These are phyloP conservation scores for Salix exigua DNA, from an alignment of 345 rosid species.

Conservation along the genomic window DNA sequence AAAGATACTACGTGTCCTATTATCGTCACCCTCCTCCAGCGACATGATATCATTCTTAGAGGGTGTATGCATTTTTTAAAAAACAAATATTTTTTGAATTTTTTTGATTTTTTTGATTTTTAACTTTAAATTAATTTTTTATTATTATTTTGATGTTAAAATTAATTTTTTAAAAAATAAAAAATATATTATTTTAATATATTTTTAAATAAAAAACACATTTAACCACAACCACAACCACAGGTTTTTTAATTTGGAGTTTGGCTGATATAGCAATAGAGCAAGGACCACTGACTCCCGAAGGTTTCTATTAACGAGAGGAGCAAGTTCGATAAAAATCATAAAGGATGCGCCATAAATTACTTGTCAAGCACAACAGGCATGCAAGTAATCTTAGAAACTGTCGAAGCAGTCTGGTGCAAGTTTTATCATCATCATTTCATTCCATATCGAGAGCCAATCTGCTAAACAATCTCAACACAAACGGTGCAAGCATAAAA, in stretches of 20 bases:
- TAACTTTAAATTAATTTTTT: too few relatives aligned
- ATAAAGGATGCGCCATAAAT: neutral
- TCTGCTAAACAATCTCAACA: neutral
- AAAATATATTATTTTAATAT: too few relatives aligned
- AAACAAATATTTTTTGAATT: too few relatives aligned
- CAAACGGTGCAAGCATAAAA: neutral
- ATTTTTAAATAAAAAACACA: too few relatives aligned
- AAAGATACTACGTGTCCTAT: neutral
- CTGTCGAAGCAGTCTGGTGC: neutral
- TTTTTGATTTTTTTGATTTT: too few relatives aligned
- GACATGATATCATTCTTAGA: slow-evolving; percentile 5
- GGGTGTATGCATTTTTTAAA: too few relatives aligned
- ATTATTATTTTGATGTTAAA: too few relatives aligned
- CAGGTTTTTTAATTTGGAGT: neutral
- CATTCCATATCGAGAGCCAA: neutral
- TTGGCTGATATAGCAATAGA: neutral
- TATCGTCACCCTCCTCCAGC: neutral
- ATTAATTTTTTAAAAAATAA: too few relatives aligned
- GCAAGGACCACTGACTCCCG: neutral
- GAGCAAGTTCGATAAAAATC: neutral
- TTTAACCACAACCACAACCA: too few relatives aligned
- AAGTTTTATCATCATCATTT: neutral
- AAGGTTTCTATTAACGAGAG: neutral
- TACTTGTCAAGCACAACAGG: neutral
- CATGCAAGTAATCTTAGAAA: neutral